phyloP scores from a whole-genome alignment of 345 rosid species.

The Corchorus capsularis region DNA sequence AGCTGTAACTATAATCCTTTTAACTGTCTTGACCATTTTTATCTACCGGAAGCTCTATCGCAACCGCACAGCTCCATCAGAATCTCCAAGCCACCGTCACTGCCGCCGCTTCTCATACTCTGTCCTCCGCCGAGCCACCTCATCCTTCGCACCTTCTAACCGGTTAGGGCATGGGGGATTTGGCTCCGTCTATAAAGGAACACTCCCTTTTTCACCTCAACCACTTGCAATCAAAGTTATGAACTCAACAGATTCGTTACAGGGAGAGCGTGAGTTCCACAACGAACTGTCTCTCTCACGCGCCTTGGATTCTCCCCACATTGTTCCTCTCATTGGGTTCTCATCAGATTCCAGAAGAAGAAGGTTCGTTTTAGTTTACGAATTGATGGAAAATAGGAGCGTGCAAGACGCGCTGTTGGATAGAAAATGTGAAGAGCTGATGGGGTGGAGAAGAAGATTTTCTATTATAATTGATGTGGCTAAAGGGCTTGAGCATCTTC shows the following conservation, averaged over 20 bases:
- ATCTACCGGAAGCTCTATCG: slow-evolving; percentile 70
- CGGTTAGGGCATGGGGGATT: slow-evolving; percentile 96
- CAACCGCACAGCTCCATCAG: slow-evolving; percentile 81
- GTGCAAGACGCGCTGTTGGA: slow-evolving; percentile 66
- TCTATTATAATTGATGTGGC: slow-evolving; percentile 63
- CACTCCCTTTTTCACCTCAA: slow-evolving; percentile 32
- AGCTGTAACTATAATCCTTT: slow-evolving; percentile 39
- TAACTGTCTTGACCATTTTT: slow-evolving; percentile 42
- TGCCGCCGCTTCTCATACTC: slow-evolving; percentile 78
- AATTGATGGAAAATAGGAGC: slow-evolving; percentile 77
- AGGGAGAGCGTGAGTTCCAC: slow-evolving; percentile 81
- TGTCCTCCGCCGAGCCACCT: slow-evolving; percentile 75
- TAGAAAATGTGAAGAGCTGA: slow-evolving; percentile 73
- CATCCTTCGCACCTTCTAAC: slow-evolving; percentile 67
- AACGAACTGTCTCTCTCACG: slow-evolving; percentile 78
- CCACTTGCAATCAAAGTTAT: slow-evolving; percentile 75
- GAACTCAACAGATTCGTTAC: slow-evolving; percentile 58
- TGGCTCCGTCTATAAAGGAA: slow-evolving; percentile 73
- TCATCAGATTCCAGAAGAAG: slow-evolving; percentile 57
- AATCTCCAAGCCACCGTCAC: slow-evolving; percentile 58
- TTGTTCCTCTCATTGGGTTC: slow-evolving; percentile 69
- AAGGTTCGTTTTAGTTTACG: slow-evolving; percentile 59
- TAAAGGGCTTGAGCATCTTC: slow-evolving; percentile 78
- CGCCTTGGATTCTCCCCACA: slow-evolving; percentile 57
- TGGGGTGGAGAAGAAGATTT: slow-evolving; percentile 57